A percentile compares a stretch with the other conserved stretches of the same genome.
Conservation (phyloP, 305 asterid genomes). For the Fraxinus xanthoxyloides region DNA sequence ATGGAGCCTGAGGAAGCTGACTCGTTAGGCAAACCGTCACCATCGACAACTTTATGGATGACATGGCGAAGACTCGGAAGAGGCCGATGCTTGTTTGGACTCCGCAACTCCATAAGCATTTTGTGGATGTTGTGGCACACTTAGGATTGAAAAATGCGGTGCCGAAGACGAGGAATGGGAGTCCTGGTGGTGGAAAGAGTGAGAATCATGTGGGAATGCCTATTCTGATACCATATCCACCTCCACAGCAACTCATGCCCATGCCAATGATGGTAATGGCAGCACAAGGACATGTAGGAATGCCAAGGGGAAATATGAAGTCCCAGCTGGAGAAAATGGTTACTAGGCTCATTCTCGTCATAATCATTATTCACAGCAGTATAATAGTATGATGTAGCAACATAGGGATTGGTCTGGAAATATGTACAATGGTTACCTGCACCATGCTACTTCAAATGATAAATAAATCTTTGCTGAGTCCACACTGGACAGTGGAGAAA, state of each 20-base stretch:
- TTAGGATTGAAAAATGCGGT: constrained; percentile 83
- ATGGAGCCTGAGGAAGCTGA: constrained; percentile 40
- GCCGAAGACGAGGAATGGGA: constrained; percentile 49
- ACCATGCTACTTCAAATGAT: constrained; percentile 46
- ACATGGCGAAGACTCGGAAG: constrained; percentile 59
- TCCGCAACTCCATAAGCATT: constrained; percentile 87
- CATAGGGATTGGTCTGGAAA: constrained; percentile 63
- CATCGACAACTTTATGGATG: constrained; percentile 42
- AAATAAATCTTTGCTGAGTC: constrained; percentile 28
- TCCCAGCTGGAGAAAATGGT: background rate
- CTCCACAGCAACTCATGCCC: constrained; percentile 50
- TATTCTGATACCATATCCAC: constrained; percentile 43
- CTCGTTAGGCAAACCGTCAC: constrained; percentile 18
- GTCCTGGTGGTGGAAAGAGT: constrained; percentile 33
- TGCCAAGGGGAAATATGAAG: constrained; percentile 7
- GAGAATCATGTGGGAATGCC: constrained; percentile 39
- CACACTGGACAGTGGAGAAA: constrained; percentile 15
- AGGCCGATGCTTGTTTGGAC: constrained; percentile 94
- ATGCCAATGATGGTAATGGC: constrained; percentile 57
- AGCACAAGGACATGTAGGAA: constrained; percentile 26
- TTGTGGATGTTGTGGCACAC: constrained; percentile 86
- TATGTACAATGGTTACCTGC: constrained; percentile 42
- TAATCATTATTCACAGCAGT: constrained; percentile 50
- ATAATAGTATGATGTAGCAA: constrained; percentile 46
- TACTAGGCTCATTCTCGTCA: constrained; percentile 25